Evolutionary conservation across 1,284 basidiomycete genomes (phyloP).

Genomic region (Apiotrichum porosum): DNA sequence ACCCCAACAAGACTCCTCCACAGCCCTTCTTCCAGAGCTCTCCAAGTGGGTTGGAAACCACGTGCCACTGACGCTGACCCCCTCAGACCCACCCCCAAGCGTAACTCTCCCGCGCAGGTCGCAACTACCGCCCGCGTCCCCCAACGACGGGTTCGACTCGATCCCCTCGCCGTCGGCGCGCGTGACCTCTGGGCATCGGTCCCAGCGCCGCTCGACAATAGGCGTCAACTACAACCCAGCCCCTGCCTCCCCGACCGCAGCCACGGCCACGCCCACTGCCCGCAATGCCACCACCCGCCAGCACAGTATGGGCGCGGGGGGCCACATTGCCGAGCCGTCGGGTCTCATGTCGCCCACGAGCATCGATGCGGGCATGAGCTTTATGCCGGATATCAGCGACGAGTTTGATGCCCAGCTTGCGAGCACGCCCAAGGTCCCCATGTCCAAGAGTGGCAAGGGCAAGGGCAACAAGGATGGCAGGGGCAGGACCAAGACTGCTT

Average conservation of each 20-base stretch:
- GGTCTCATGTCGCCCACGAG: neutral
- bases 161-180: conserved; percentile 22
- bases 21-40: conserved; percentile 7
- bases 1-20: conserved; percentile 6
- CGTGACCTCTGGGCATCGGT: neutral
- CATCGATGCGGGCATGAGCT: neutral
- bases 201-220: conserved; percentile 8
- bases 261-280: neutral
- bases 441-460: no score
- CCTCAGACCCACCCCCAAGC: conserved; percentile 28
- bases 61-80: neutral
- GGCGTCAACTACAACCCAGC: conserved; percentile 5
- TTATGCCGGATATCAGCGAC: conserved; percentile 3
- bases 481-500: no score
- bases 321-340: neutral
- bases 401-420: neutral
- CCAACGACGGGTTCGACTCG: conserved; percentile 21
- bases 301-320: no score
- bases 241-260: neutral
- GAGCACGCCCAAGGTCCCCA: no score
- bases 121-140: conserved; percentile 18
- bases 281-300: neutral
- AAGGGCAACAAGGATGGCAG: no score
- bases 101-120: conserved; percentile 19
- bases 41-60: conserved; percentile 10